These are phyloP conservation scores for Penicillium verhagenii DNA, from an alignment of 495 filamentous ascomycete species.

Conservation along the genomic window DNA sequence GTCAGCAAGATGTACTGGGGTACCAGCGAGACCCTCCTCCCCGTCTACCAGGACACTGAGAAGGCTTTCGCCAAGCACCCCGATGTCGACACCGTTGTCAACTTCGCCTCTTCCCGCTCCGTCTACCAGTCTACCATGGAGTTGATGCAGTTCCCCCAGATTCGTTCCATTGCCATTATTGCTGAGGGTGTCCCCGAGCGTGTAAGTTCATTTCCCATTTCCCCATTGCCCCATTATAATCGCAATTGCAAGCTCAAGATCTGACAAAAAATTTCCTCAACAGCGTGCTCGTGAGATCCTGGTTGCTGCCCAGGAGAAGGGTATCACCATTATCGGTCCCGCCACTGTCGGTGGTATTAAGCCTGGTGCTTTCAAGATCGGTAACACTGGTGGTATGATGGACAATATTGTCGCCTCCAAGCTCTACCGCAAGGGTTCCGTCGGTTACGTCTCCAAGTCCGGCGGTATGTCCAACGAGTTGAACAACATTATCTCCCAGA, in stretches of 20 bases:
- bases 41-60: slow-evolving; percentile 91
- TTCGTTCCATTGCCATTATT: slow-evolving; percentile 97
- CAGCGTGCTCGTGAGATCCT: slow-evolving; percentile 96
- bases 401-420: slow-evolving; percentile 99
- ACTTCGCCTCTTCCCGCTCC: slow-evolving; percentile 97
- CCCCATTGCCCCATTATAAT: neutral
- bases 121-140: slow-evolving; percentile 99
- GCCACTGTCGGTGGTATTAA: slow-evolving; percentile 99
- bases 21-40: slow-evolving; percentile 97
- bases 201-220: slow-evolving; percentile 65
- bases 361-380: slow-evolving; percentile 98
- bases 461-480: slow-evolving; percentile 99
- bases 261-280: neutral
- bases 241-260: neutral
- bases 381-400: slow-evolving; percentile 99
- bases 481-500: slow-evolving; percentile 98
- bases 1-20: slow-evolving; percentile 99
- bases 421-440: slow-evolving; percentile 97
- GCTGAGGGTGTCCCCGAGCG: slow-evolving; percentile 98
- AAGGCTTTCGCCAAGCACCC: slow-evolving; percentile 97
- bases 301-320: slow-evolving; percentile 93
- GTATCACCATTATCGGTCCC: slow-evolving; percentile 97
- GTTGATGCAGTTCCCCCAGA: slow-evolving; percentile 94
- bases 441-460: slow-evolving; percentile 99
- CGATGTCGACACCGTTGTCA: slow-evolving; percentile 96